Conservation (phyloP, 2,329 filamentous ascomycete species). For the Hirsutella thompsonii region DNA sequence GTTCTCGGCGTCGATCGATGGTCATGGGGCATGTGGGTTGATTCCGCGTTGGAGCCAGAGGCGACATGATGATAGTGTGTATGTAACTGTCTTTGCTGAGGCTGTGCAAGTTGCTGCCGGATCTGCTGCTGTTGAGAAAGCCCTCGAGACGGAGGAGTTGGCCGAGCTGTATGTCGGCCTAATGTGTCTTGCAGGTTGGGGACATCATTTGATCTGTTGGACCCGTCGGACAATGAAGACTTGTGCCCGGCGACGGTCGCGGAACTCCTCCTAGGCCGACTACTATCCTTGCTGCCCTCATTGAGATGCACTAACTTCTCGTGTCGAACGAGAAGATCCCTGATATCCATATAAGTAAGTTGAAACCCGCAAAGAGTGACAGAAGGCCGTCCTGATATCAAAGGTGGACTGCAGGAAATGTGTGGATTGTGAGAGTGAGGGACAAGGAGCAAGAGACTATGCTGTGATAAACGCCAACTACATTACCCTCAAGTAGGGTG, state of each 20-base stretch:
- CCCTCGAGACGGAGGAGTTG: slow-evolving; percentile 2
- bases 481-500: background rate
- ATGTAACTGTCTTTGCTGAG: slow-evolving; percentile 5
- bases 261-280: slow-evolving; percentile 36
- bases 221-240: slow-evolving; percentile 32
- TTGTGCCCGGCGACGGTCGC: slow-evolving; percentile 29
- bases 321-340: slow-evolving; percentile 49
- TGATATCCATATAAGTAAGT: slow-evolving; percentile 47
- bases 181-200: background rate
- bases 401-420: background rate
- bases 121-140: slow-evolving; percentile 4
- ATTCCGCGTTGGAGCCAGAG: slow-evolving; percentile 19
- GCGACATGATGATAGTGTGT: slow-evolving; percentile 26
- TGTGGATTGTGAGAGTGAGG: background rate
- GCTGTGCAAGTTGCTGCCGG: slow-evolving; percentile 8
- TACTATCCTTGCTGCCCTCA: slow-evolving; percentile 42
- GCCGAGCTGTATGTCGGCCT: background rate
- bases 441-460: background rate
- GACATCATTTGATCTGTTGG: slow-evolving; percentile 7
- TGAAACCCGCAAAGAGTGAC: background rate
- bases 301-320: slow-evolving; percentile 53
- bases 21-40: slow-evolving; percentile 29
- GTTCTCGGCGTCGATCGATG: slow-evolving; percentile 30
- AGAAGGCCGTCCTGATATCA: too few relatives aligned
- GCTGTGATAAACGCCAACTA: background rate